phyloP scores from a whole-genome alignment of 2,329 filamentous ascomycete species.

The Catunica adiposa region DNA sequence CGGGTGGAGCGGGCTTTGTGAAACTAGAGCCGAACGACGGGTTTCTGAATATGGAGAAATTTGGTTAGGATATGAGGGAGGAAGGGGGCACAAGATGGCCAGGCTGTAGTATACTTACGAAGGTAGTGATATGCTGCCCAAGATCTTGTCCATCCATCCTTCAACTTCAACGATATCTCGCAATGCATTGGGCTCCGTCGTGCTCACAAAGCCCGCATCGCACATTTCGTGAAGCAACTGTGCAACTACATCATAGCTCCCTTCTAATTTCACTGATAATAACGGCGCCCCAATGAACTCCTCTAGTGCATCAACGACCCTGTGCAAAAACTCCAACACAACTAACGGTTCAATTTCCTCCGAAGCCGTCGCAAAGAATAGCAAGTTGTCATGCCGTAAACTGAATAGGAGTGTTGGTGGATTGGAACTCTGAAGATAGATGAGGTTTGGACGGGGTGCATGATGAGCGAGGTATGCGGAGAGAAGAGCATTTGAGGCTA shows the following conservation, averaged over 20 bases:
- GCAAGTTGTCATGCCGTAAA: slow-evolving; percentile 68
- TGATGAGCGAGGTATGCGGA: slow-evolving; percentile 76
- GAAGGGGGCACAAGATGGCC: not conserved
- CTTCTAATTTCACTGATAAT: slow-evolving; percentile 71
- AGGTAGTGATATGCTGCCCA: slow-evolving; percentile 74
- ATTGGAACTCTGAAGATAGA: slow-evolving; percentile 67
- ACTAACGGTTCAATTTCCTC: slow-evolving; percentile 77
- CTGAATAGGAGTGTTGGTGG: slow-evolving; percentile 83
- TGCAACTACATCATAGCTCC: slow-evolving; percentile 81
- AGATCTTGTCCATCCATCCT: slow-evolving; percentile 71
- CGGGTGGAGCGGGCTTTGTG: slow-evolving; percentile 24
- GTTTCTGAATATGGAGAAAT: slow-evolving; percentile 22
- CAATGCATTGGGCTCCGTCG: slow-evolving; percentile 84
- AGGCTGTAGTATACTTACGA: slow-evolving; percentile 30
- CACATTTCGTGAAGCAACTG: slow-evolving; percentile 93
- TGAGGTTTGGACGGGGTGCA: slow-evolving; percentile 63
- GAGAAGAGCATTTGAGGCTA: slow-evolving; percentile 58
- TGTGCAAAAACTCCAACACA: slow-evolving; percentile 85
- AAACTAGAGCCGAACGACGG: slow-evolving; percentile 24
- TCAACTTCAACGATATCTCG: slow-evolving; percentile 85
- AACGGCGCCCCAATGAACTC: slow-evolving; percentile 85
- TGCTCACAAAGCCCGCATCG: slow-evolving; percentile 75
- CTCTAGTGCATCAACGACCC: slow-evolving; percentile 80
- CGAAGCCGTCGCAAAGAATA: slow-evolving; percentile 73
- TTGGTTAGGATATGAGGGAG: not conserved